Percentiles rank a stretch among this genome's conserved stretches.
Evolutionary conservation across 208 protist species (phyloP).

Genomic region (Trichomonas tenax): DNA sequence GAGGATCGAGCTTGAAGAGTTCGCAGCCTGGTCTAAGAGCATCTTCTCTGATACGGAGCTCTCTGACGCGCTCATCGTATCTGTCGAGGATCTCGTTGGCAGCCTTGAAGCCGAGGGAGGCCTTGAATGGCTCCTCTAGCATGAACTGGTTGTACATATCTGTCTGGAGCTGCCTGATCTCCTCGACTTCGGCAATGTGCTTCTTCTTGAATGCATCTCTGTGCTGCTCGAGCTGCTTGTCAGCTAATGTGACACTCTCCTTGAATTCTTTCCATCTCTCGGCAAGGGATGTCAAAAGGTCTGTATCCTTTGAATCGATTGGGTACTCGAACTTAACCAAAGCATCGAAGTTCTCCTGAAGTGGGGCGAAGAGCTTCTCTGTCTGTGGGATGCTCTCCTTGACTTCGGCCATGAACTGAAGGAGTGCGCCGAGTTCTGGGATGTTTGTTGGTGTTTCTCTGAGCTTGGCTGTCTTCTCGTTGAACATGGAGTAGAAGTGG

Average conservation of each 20-base stretch:
- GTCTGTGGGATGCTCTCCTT: background rate
- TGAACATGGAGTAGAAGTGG: background rate
- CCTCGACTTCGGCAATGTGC: conserved; percentile 1
- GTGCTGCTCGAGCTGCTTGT: background rate
- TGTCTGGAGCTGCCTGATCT: background rate
- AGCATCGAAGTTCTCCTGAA: conserved; percentile 1
- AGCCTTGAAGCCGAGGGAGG: background rate
- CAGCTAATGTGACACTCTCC: background rate
- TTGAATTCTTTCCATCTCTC: conserved; percentile 12
- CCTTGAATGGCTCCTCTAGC: background rate
- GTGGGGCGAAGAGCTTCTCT: background rate
- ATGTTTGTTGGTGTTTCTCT: background rate
- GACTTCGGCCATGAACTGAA: background rate
- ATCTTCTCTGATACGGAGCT: background rate
- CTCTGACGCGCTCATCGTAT: background rate
- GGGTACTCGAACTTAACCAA: background rate
- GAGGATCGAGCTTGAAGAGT: conserved; percentile 11
- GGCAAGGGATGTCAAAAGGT: background rate
- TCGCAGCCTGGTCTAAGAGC: background rate
- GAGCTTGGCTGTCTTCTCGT: background rate
- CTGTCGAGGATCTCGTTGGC: background rate
- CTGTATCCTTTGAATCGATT: conserved; percentile 10
- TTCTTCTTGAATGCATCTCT: background rate
- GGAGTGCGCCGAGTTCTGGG: background rate
- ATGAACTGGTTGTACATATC: conserved; percentile 18